These are phyloP conservation scores for Ascochyta koolunga DNA, from an alignment of 2,329 filamentous ascomycete genomes.

Conservation along the genomic window DNA sequence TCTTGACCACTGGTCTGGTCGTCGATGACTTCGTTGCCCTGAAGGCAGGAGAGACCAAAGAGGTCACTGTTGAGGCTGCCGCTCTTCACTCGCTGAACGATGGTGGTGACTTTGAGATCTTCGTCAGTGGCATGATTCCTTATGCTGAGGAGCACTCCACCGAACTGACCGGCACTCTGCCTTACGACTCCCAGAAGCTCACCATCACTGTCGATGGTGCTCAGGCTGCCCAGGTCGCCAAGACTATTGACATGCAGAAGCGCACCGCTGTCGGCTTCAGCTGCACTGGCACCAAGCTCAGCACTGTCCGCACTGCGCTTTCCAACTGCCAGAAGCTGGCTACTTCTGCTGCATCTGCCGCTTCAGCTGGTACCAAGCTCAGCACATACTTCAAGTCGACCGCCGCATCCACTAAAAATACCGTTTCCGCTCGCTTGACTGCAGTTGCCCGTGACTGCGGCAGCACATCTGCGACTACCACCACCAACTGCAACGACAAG, in stretches of 20 bases:
- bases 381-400: conserved; percentile 70
- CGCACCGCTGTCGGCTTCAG: conserved; percentile 60
- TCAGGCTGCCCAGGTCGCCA: conserved; percentile 57
- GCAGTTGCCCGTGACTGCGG: conserved; percentile 62
- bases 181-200: conserved; percentile 66
- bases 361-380: conserved; percentile 56
- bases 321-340: conserved; percentile 62
- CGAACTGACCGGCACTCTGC: conserved; percentile 60
- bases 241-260: conserved; percentile 52
- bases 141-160: conserved; percentile 56
- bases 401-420: conserved; percentile 51
- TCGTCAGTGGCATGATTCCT: conserved; percentile 56
- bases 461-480: conserved; percentile 57
- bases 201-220: conserved; percentile 63
- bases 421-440: conserved; percentile 34
- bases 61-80: conserved; percentile 61
- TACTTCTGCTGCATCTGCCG: conserved; percentile 57
- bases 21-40: conserved; percentile 60
- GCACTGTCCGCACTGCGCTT: conserved; percentile 58
- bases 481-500: conserved; percentile 65
- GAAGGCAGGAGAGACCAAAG: conserved; percentile 55
- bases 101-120: conserved; percentile 63
- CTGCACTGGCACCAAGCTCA: conserved; percentile 59
- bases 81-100: conserved; percentile 59
- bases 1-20: conserved; percentile 53